Base-by-base conservation (phyloP, 306 rosid genomes). In the Hylodesmum podocarpum region DNA sequence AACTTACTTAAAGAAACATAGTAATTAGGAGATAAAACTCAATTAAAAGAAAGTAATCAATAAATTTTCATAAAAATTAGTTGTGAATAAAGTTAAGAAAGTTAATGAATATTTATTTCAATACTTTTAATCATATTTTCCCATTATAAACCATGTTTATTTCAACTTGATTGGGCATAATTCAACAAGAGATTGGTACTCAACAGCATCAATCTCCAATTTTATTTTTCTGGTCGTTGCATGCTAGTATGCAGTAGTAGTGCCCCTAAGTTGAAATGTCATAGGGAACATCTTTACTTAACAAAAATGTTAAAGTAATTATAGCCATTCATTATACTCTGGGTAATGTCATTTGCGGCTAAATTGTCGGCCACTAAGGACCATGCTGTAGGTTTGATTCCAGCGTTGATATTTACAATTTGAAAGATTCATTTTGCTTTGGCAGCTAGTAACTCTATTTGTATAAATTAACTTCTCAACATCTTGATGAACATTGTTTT, bases 361-460 rank as follows among this genome's bases (percentile, higher is more conserved):
- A 59, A 44, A 19, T 59, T 61, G 62, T 59, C 71, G 36, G 78
- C 67, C 78, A 57, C 43, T 25, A 39, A 55, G 2, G 58, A 47
- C 25, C 34, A 21, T 18, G 37, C 25, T 12, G 28, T 15, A 28
- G 16, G 43, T 28, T 29, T 29, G 57, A n/a, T 64, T 64, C 31
- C 70, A 36, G n/a, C 68, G 10, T 62, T 40, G 68, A 37, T 64
- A 11, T 63, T 63, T 72, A 28, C 55, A 33, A 55, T 50, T 55
- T 24, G 13, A 57, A 25, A 16, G 18, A 51, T 51, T 73, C 25
- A 72, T 53, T 27, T 53, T 53, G 36, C 27, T 72, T 72, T 36
- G 22, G 76, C 33, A 34, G 31, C 64, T 51, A 16, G 27, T 8
- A 33, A 34, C 68, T 62, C 47, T 18, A 10, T 18, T 10, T 4